phyloP scores from a whole-genome alignment of 257 asterid species.

The Petunia secreta region DNA sequence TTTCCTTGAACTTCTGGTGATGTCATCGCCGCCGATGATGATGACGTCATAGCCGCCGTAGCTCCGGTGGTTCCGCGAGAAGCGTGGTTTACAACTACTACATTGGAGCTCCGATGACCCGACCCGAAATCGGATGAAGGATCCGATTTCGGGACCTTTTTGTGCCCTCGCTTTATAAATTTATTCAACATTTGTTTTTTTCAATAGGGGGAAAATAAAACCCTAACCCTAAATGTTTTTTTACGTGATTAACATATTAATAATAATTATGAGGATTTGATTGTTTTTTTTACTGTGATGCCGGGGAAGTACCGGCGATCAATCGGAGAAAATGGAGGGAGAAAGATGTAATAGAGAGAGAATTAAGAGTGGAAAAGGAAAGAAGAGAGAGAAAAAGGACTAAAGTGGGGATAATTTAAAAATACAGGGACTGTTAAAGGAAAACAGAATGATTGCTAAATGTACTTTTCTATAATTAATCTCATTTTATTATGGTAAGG shows the following conservation, averaged over 20 bases:
- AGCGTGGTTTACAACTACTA: conserved; percentile 9
- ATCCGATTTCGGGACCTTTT: conserved; percentile 26
- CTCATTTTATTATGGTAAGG: background rate
- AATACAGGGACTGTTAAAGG: background rate
- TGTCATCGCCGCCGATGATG: conserved; percentile 29
- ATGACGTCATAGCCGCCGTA: background rate
- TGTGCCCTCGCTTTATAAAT: conserved; percentile 18
- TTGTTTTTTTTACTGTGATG: background rate
- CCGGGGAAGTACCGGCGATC: background rate
- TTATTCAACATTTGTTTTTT: conserved; percentile 21
- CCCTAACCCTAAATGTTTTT: background rate
- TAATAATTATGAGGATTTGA: conserved; percentile 10
- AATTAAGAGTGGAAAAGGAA: conserved; percentile 5
- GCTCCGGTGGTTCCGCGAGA: conserved; percentile 1
- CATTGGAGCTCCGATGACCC: conserved; percentile 25
- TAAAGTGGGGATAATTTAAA: background rate
- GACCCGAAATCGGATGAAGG: background rate
- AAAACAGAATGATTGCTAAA: background rate
- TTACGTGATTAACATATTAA: background rate
- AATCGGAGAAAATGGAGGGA: conserved; percentile 20
- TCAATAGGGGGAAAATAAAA: background rate
- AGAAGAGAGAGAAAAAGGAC: background rate
- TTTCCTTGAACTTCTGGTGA: conserved; percentile 35
- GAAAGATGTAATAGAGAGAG: background rate
- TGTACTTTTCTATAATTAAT: background rate